phyloP scores from a whole-genome alignment of 1,284 basidiomycete genomes.

The Austropuccinia psidii region DNA sequence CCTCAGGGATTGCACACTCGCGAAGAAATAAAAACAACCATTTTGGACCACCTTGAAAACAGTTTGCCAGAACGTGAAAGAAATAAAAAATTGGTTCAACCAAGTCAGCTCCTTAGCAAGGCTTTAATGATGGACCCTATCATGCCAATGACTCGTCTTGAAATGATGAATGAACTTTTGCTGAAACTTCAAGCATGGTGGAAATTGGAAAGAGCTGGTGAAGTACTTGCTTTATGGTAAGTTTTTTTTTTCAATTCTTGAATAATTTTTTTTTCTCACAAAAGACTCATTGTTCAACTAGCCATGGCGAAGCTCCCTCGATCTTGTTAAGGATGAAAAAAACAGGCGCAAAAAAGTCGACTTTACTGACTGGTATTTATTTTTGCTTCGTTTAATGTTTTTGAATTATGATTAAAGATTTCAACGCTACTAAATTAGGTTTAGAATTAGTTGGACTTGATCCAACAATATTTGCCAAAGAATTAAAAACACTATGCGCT shows the following conservation, averaged over 20 bases:
- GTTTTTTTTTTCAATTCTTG: not conserved
- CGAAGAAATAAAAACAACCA: not conserved
- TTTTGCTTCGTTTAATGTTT: not conserved
- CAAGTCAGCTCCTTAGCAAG: not conserved
- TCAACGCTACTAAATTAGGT: too few relatives aligned
- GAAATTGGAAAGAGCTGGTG: not conserved
- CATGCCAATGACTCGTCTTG: not conserved
- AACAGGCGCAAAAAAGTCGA: not conserved
- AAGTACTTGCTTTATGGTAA: not conserved
- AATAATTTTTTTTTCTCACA: not conserved
- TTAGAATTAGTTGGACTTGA: constrained; percentile 18
- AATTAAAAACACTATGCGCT: constrained; percentile 4
- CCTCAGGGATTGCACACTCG: constrained; percentile 1
- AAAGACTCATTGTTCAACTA: not conserved
- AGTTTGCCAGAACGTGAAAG: too few relatives aligned
- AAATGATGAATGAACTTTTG: not conserved
- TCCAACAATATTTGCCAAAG: not conserved
- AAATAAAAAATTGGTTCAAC: too few relatives aligned
- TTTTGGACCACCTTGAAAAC: not conserved
- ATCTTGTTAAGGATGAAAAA: constrained; percentile 6
- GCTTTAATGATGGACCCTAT: not conserved
- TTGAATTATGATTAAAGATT: not conserved
- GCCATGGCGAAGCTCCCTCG: not conserved
- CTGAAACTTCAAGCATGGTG: constrained; percentile 20
- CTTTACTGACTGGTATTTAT: constrained; percentile 2